Evolutionary conservation across 169 alveolate species (phyloP), one percentile per base, ranked within the genome.

Genomic region (Toxoplasma gondii): DNA sequence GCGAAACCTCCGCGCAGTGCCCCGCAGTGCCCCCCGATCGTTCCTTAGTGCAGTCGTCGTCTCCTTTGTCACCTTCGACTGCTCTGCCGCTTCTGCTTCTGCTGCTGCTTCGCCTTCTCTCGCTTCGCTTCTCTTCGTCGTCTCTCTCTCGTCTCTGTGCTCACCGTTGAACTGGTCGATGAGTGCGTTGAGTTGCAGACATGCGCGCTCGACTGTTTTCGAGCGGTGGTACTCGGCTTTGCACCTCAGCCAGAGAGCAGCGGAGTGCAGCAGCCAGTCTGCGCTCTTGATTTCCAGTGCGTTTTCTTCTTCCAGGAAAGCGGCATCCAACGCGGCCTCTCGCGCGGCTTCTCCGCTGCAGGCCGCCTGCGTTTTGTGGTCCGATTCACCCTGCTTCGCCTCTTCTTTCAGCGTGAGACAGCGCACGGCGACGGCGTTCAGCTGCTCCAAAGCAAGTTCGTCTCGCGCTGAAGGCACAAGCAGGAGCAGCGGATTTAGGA

Each of bases 151-250:
- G 24, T 64, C 74, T 19, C 34, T 27, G 7, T 16, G 7, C 93
- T 70, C 83, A 92, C 95, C 96, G 91, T 88, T 41, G 83, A 81
- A 82, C 91, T 92, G 95, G n/a, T 95, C 96, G 43, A 94, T 64
- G 64, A 95, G 93, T 5, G 96, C 94, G n/a, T 93, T 95, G 69
- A 95, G 88, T 94, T 95, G 96, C 80, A 95, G 91, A 38, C 87
- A 88, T 34, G 96, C 96, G 44, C 96, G 88, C 67, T 95, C 95
- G 64, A 93, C 88, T 2, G 96, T 95, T 38, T 95, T 95, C 34
- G 49, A 45, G 10, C 96, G 39, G 81, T 93, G 95, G 84, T 69
- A 88, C 91, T 95, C 96, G 24, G 96, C 54, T 83, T 88, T 67
- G 88, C 96, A 93, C 1, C 96, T 92, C 64, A 93, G 91, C 95